These are phyloP conservation scores for Diaporthe destruens DNA, from an alignment of 2,329 filamentous ascomycete species.

Conservation along the genomic window DNA sequence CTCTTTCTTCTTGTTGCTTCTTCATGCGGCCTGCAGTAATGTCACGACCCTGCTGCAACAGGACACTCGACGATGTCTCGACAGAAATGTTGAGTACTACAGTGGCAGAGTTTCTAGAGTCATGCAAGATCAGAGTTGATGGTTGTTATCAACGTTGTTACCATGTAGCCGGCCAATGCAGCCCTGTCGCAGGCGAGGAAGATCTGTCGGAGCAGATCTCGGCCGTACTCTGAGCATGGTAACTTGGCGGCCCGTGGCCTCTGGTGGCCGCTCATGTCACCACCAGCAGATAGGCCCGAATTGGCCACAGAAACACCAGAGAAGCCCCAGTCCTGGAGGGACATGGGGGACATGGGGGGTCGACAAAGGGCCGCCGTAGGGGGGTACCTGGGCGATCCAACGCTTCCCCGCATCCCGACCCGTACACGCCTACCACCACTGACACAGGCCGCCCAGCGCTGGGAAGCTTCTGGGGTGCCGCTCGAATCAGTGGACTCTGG, in stretches of 20 bases:
- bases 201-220: conserved; percentile 42
- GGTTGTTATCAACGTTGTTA: not conserved
- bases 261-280: conserved; percentile 35
- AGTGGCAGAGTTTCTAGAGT: conserved; percentile 3
- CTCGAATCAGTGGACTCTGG: conserved; percentile 45
- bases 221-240: conserved; percentile 39
- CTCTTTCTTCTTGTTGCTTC: not conserved
- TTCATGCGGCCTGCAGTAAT: conserved; percentile 8
- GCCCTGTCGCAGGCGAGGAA: conserved; percentile 35
- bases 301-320: conserved; percentile 31
- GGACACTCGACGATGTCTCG: not conserved
- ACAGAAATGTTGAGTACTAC: not conserved
- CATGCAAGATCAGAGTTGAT: not conserved
- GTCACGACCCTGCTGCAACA: not conserved
- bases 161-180: conserved; percentile 22
- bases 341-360: conserved; percentile 16
- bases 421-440: conserved; percentile 27
- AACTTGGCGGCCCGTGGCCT: conserved; percentile 36
- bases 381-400: not conserved
- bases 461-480: conserved; percentile 29
- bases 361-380: conserved; percentile 35
- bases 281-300: conserved; percentile 40
- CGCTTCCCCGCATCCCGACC: not conserved
- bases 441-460: not conserved
- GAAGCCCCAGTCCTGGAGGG: conserved; percentile 8